A percentile compares a stretch with the other conserved stretches of the same genome.
These are phyloP conservation scores for Gracilaria vermiculophylla DNA, from an alignment of 23 red algal species.

Conservation along the genomic window DNA sequence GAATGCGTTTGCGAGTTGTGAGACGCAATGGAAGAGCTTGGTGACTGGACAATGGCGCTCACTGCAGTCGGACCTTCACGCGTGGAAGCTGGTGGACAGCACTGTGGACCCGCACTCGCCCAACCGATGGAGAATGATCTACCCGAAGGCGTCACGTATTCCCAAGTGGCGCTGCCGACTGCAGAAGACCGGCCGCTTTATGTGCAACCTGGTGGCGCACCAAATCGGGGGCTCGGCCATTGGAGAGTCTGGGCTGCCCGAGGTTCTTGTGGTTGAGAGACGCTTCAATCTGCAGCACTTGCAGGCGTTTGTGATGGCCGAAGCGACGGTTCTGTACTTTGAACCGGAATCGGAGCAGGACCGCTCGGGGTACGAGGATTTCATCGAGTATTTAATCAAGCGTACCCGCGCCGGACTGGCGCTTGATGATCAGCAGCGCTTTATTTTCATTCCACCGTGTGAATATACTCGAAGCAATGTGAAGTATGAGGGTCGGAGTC, in stretches of 20 bases:
- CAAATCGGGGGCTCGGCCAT: conserved; percentile 80
- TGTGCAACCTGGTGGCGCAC: conserved; percentile 96
- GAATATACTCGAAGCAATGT: conserved; percentile 77
- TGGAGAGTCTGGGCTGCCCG: conserved; percentile 61
- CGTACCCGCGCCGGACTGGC: conserved; percentile 91
- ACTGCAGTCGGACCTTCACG: conserved; percentile 68
- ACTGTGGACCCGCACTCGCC: conserved; percentile 35
- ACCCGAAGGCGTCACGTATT: conserved; percentile 55
- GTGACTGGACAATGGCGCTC: conserved; percentile 81
- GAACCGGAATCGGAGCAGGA: conserved; percentile 89
- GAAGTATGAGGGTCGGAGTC: conserved; percentile 73
- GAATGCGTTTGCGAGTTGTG: conserved; percentile 89
- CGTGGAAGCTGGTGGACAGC: conserved; percentile 84
- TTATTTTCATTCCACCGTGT: conserved; percentile 99
- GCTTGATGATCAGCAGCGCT: conserved; percentile 87
- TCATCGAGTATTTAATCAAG: conserved; percentile 96
- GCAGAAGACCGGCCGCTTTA: conserved; percentile 98
- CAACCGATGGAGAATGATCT: conserved; percentile 81
- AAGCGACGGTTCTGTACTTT: conserved; percentile 95
- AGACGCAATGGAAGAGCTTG: conserved; percentile 82
- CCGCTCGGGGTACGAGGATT: conserved; percentile 79
- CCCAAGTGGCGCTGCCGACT: conserved; percentile 85
- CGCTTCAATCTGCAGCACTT: conserved; percentile 96
- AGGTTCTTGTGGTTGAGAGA: conserved; percentile 89
- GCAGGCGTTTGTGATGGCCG: conserved; percentile 91